Base-by-base conservation (phyloP, 2,329 filamentous ascomycete genomes). In the Colletotrichum sp. region DNA sequence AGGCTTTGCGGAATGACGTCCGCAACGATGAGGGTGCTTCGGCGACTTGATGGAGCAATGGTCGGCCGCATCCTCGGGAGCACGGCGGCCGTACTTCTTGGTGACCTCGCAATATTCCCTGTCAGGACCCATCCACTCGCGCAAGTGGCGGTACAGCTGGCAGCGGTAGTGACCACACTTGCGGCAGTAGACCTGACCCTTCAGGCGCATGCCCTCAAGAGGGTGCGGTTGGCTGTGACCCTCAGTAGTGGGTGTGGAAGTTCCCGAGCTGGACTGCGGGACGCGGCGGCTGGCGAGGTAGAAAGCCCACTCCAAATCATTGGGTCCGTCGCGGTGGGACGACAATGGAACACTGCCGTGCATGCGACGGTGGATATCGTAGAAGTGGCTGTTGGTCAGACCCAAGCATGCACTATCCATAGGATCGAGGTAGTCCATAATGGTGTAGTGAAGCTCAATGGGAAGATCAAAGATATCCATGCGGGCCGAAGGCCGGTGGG, bases 291-390 rank as follows among this genome's bases (percentile, higher is more conserved):
- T 86, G 5, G 90, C 88, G 65, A 89, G 83, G 75, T 90, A 88
- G 90, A 90, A 93, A 58, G 90, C 90, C 86, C 89, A 91, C 79
- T 93, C 91, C 79, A 91, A 86, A 76, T 90, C 87, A 81, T 92
- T 92, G 69, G 91, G 91, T 1, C 91, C 91, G 8, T 85, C 80
- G 59, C 91, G 90, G 16, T 90, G 87, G 61, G 87, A 86, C 21
- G 87, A 87, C 18, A 93, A 86, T 12, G 89, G 84, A n/a, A 92
- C 87, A 9, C 81, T 84, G 67, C 88, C 89, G 80, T 91, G 87
- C 81, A 91, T 85, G 69, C 86, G 86, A 31, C 86, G 85, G 81
- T 91, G 90, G 77, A 92, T 89, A 38, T 84, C 82, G 80, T 93
- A 92, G 76, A 91, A 87, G 79, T 88, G 86, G 57, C 85, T 85